Base-by-base conservation (phyloP, 2,329 filamentous ascomycete genomes). In the Trichoderma endophyticum region DNA sequence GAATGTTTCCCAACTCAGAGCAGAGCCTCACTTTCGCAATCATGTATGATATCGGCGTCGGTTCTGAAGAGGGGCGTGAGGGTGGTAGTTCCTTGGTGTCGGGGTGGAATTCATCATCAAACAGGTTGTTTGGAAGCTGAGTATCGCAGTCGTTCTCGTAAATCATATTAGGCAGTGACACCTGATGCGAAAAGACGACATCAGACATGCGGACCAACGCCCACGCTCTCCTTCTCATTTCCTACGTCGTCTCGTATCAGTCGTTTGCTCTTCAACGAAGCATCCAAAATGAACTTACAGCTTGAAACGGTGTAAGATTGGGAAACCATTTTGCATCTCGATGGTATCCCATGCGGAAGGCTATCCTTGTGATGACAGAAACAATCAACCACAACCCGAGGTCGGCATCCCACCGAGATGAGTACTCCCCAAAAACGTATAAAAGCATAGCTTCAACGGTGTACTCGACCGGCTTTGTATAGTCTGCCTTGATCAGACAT, bases 361-460 rank as follows among this genome's bases (percentile, higher is more conserved):
- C 84, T 80, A 89, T 81, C 81, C 89, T 82, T 77, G 87, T 88
- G 69, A 87, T 85, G 73, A 88, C 76, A 11, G 86, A 85, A 81
- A 83, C 82, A 73, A 90, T 87, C 73, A 90, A 79, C 86, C 87
- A 90, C 18, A 93, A 82, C 4, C 90, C 89, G 32, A 91, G 82
- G 77, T 95, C 92, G 5, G 92, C 90, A 79, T 95, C 92, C 86
- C 89, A 90, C 56, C 91, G 89, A 14, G 90, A 88, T 9, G 90
- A 89, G 77, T 92, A 92, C 78, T 95, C 93, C 62, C 92, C 91
- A 76, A 93, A 91, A 14, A 93, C 84, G 77, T 95, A 93, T 34
- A 95, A 84, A 59, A 94, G 84, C 79, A 95, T 86, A 0, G 92
- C 93, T 80, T 95, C 93, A n/a, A 95, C 86, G 8, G 92, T 93